Conservation (phyloP, 345 rosid species). For the Corchorus capsularis region DNA sequence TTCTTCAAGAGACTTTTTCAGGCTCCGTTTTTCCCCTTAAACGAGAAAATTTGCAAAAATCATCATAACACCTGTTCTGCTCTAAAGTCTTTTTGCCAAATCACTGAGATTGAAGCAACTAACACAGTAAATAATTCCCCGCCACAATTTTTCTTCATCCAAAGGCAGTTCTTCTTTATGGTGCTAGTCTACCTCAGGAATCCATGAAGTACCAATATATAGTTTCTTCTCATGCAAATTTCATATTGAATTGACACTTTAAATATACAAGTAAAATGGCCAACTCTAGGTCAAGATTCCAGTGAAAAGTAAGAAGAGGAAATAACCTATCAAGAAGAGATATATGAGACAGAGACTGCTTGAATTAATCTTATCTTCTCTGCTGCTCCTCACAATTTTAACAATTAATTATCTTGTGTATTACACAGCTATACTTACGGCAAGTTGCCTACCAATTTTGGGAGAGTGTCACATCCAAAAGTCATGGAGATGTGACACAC, state of each 20-base stretch:
- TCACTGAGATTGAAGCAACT: no score
- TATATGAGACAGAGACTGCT: neutral
- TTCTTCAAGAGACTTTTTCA: neutral
- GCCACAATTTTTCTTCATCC: neutral
- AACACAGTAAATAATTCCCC: no score
- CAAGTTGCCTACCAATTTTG: neutral
- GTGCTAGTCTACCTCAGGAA: neutral
- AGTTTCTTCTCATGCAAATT: no score
- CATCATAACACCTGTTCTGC: no score
- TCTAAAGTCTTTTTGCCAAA: no score
- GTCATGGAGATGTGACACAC: neutral
- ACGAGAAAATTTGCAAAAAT: no score
- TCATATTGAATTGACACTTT: no score
- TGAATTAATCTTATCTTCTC: neutral
- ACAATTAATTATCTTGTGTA: neutral
- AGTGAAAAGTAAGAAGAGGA: neutral
- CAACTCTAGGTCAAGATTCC: neutral
- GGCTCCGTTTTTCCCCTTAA: no score
- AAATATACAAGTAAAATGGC: no score
- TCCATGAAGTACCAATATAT: neutral
- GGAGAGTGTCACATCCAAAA: neutral
- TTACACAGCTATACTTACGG: no score
- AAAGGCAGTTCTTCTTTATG: neutral
- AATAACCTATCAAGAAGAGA: neutral
- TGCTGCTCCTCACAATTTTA: neutral